A percentile compares a stretch with the other conserved stretches of the same genome.
Conservation (phyloP, 306 rosid genomes). For the Purshia tridentata region DNA sequence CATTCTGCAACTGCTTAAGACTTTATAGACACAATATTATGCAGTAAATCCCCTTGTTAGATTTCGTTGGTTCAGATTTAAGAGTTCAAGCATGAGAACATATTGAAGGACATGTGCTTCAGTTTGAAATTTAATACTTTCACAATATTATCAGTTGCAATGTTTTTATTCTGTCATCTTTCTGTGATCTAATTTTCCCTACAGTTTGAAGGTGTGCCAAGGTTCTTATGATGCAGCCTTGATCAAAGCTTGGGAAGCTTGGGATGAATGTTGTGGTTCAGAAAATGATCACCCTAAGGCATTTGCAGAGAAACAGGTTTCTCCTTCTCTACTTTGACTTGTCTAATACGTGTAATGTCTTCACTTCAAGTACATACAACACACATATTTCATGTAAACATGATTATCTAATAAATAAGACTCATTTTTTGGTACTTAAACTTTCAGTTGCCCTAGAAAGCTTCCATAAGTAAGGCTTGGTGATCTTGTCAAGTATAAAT, state of each 20-base stretch:
- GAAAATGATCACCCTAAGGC: constrained; percentile 87
- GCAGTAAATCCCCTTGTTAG: neutral
- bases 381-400: neutral
- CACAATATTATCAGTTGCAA: constrained; percentile 12
- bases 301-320: constrained; percentile 85
- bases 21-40: neutral
- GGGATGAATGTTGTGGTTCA: constrained; percentile 67
- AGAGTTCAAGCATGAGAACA: neutral
- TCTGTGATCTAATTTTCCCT: constrained; percentile 24
- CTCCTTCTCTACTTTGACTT: constrained; percentile 16
- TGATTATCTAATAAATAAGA: neutral
- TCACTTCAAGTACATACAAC: neutral
- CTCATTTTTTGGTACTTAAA: neutral
- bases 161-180: neutral
- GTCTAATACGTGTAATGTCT: neutral
- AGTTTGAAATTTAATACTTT: neutral
- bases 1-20: neutral
- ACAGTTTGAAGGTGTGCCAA: constrained; percentile 78
- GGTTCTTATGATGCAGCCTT: constrained; percentile 66
- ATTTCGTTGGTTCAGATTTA: constrained; percentile 7
- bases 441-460: neutral
- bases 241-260: constrained; percentile 79
- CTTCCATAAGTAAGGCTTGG: constrained; percentile 2
- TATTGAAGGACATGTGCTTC: neutral
- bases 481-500: constrained; percentile 16